Base-by-base conservation (phyloP, 208 protist genomes). In the Crithidia sp. region DNA sequence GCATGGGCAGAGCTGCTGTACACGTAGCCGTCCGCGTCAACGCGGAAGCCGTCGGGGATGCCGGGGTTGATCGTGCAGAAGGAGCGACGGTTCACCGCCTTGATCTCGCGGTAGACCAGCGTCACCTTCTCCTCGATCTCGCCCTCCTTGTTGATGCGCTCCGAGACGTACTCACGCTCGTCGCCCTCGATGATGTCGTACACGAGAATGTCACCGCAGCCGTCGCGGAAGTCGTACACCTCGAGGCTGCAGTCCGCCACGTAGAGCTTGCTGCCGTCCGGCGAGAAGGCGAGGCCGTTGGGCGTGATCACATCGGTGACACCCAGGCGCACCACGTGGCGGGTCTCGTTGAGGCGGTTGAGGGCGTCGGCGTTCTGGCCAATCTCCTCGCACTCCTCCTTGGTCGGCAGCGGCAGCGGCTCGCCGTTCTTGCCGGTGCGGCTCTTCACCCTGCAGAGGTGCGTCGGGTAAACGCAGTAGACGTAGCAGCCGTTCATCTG, bases 221-320 rank as follows among this genome's bases (percentile, higher is more conserved):
- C 74, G 17, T 67, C 71, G 49, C 54, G 66, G 43, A 55, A 63
- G 19, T 37, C 45, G 56, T 55, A 79, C 12, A 73, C 74, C 19
- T 68, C 56, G 47, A 56, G 40, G 41, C 67, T 69, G 67, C 67
- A 73, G 56, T 79, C 74, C 49, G 74, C 74, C 44, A 79, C 74
- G 64, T 79, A 79, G 16, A 79, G 65, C 69, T 69, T 57, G 19
- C 37, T 74, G 54, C 69, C 67, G 45, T 79, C 74, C 41, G 74
- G 74, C 28, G 74, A 72, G 63, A 79, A 79, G 66, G 74, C 74
- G 16, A 79, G 65, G 19, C 74, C 74, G 65, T 79, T 79, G 2
- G 74, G 74, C 45, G 36, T 19, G 10, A 74, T 62, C 8, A 55
- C 58, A 41, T 79, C 74, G 13, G 19, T 56, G 17, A 79, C 41